Conservation (phyloP, 345 rosid species). For the Populus tremula region DNA sequence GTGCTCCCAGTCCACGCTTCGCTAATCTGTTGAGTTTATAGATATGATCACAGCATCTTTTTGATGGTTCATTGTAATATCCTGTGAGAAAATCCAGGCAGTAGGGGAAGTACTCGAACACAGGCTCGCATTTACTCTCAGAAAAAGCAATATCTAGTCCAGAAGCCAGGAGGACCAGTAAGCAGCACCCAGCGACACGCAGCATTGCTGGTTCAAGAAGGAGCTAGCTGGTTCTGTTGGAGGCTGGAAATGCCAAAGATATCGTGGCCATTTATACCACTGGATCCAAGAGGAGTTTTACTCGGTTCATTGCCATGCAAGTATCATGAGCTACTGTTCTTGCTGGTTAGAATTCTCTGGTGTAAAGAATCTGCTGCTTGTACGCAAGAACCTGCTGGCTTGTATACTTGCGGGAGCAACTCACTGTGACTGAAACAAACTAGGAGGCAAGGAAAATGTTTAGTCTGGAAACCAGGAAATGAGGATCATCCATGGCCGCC, state of each 20-base stretch:
- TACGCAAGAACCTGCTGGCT: neutral
- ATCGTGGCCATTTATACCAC: neutral
- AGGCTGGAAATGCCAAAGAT: neutral
- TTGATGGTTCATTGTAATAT: neutral
- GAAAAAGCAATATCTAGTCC: neutral
- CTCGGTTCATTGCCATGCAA: neutral
- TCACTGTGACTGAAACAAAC: no score
- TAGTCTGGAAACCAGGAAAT: no score
- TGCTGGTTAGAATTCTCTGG: neutral
- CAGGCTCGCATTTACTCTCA: neutral
- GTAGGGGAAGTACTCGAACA: neutral
- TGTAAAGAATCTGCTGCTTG: neutral
- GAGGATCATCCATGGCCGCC: no score
- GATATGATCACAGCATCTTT: neutral
- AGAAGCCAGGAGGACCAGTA: neutral
- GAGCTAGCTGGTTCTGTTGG: neutral
- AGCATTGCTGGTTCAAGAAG: neutral
- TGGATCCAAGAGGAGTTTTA: neutral
- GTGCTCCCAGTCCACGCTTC: neutral
- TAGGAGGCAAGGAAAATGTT: no score
- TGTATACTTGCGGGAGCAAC: no score
- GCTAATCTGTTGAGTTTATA: neutral
- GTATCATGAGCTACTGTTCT: neutral
- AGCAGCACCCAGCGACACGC: neutral
- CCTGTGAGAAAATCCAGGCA: slow-evolving; percentile 7